Conservation (phyloP, 2,329 filamentous ascomycete genomes). For the Colletotrichum falcatum region DNA sequence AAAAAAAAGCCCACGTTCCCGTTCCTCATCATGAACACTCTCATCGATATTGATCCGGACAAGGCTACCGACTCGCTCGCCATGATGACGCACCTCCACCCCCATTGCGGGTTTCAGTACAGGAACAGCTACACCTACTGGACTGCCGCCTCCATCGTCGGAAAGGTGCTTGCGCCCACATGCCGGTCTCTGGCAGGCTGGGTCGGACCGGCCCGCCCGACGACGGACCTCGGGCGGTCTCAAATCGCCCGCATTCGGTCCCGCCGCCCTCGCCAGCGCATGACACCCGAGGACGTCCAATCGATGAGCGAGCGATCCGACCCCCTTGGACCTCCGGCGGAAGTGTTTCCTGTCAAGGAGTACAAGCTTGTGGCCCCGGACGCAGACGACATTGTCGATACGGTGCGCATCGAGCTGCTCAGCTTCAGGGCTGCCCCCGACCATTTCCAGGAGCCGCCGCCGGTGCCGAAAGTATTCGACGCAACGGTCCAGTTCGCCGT, state of each 20-base stretch:
- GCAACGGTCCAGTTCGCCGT: conserved; percentile 74
- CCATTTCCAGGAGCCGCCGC: conserved; percentile 41
- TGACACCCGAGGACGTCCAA: conserved; percentile 70
- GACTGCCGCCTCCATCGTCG: conserved; percentile 78
- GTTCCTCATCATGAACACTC: conserved; percentile 82
- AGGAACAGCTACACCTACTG: conserved; percentile 81
- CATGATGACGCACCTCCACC: conserved; percentile 75
- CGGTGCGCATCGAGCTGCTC: conserved; percentile 77
- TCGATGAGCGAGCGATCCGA: conserved; percentile 77
- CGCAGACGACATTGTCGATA: conserved; percentile 69
- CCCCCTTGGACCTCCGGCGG: conserved; percentile 73
- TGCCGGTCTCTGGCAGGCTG: conserved; percentile 79
- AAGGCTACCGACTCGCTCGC: conserved; percentile 73
- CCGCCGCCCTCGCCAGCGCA: conserved; percentile 65
- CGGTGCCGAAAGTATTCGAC: conserved; percentile 65
- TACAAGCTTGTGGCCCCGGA: conserved; percentile 72
- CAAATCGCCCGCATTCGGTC: conserved; percentile 78
- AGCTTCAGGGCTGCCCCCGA: conserved; percentile 63
- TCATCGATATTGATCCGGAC: conserved; percentile 81
- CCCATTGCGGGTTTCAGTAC: conserved; percentile 81
- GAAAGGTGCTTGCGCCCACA: conserved; percentile 80
- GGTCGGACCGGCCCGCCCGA: conserved; percentile 78
- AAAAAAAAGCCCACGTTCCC: conserved; percentile 69
- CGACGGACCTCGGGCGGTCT: conserved; percentile 73
- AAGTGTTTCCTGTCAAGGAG: conserved; percentile 74